These are phyloP conservation scores for Tetraselmis striata DNA, from an alignment of 139 green algal genomes.

Conservation along the genomic window DNA sequence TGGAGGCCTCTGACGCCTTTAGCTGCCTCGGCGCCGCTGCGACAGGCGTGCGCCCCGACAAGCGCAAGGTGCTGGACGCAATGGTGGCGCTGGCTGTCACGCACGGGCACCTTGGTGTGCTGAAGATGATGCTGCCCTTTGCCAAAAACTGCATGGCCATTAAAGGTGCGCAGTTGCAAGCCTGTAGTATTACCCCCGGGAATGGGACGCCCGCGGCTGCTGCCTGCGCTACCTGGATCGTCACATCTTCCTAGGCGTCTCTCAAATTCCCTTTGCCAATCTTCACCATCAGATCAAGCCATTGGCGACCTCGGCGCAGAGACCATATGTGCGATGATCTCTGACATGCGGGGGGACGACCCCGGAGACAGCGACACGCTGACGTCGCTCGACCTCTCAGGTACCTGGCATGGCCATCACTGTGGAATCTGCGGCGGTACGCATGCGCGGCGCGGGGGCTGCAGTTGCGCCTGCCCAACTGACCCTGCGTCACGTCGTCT, in stretches of 20 bases:
- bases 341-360: not conserved
- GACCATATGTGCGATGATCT: not conserved
- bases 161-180: not conserved
- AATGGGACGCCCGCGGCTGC: too few relatives aligned
- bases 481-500: too few relatives aligned
- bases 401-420: too few relatives aligned
- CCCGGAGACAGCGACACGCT: not conserved
- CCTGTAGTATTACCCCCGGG: too few relatives aligned
- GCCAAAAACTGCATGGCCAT: not conserved
- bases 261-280: too few relatives aligned
- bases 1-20: too few relatives aligned
- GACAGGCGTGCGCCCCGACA: not conserved
- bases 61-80: not conserved
- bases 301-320: not conserved
- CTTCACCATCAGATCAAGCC: not conserved
- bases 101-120: not conserved
- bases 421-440: too few relatives aligned
- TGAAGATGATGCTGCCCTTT: not conserved
- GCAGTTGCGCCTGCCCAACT: too few relatives aligned
- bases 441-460: too few relatives aligned
- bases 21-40: too few relatives aligned
- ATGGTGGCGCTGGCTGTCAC: not conserved
- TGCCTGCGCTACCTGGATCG: too few relatives aligned
- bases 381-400: not conserved
- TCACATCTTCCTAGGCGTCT: too few relatives aligned